phyloP scores from a whole-genome alignment of 495 filamentous ascomycete species.

The Penicillium mononematosum region DNA sequence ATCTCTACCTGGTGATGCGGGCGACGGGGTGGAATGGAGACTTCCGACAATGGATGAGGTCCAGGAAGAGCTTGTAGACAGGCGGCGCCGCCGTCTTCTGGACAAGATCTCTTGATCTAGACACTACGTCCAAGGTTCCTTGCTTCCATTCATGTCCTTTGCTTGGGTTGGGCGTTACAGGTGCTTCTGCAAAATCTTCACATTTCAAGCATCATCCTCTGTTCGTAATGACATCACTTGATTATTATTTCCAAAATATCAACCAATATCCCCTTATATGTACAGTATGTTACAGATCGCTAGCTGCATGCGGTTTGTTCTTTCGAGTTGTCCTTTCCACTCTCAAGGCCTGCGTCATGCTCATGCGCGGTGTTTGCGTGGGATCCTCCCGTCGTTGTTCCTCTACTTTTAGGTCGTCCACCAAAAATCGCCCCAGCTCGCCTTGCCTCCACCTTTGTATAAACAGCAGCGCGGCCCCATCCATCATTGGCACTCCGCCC shows the following conservation, averaged over 20 bases:
- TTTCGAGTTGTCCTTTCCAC: constrained; percentile 36
- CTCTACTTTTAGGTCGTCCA: constrained; percentile 73
- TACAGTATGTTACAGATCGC: constrained; percentile 27
- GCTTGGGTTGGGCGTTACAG: constrained; percentile 27
- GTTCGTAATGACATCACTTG: constrained; percentile 10
- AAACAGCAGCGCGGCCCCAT: constrained; percentile 76
- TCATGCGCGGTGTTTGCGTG: constrained; percentile 34
- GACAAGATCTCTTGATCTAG: constrained; percentile 67
- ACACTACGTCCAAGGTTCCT: constrained; percentile 1
- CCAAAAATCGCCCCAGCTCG: constrained; percentile 68
- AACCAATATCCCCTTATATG: constrained; percentile 20
- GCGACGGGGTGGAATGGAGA: constrained; percentile 81
- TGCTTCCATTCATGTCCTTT: constrained; percentile 18
- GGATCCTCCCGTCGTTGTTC: constrained; percentile 44
- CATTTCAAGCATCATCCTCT: constrained; percentile 22
- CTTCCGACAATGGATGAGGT: constrained; percentile 87
- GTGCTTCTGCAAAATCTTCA: constrained; percentile 26
- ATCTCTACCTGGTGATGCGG: constrained; percentile 78
- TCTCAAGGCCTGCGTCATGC: constrained; percentile 46
- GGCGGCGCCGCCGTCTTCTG: constrained; percentile 75
- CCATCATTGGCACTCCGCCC: constrained; percentile 68
- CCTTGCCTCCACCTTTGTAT: constrained; percentile 83
- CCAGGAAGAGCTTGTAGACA: constrained; percentile 85
- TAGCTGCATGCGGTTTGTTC: constrained; percentile 31
- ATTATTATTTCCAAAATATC: constrained; percentile 15